Conservation (phyloP, 495 filamentous ascomycete species). For the Aspergillus taichungensis region DNA sequence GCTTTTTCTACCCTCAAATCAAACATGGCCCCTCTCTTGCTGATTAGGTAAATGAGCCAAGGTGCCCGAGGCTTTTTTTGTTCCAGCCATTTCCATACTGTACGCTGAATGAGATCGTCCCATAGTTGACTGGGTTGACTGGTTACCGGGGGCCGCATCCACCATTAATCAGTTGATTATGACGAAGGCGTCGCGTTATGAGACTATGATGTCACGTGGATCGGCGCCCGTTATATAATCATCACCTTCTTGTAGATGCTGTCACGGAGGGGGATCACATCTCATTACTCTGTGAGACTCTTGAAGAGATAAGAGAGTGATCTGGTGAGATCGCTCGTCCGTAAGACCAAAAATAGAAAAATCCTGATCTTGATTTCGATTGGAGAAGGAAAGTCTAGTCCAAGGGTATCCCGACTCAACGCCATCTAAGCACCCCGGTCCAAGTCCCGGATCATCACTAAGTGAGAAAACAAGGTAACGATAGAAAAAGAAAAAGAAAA, state of each 20-base stretch:
- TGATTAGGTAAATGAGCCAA: too few relatives aligned
- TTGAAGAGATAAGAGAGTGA: neutral
- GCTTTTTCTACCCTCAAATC: too few relatives aligned
- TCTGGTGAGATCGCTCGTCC: neutral
- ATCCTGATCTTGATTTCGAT: neutral
- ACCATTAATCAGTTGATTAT: neutral
- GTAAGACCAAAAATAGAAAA: too few relatives aligned
- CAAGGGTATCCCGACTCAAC: conserved; percentile 10
- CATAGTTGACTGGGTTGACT: too few relatives aligned
- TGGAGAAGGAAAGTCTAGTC: neutral
- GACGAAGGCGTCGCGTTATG: conserved; percentile 7
- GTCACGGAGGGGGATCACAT: neutral
- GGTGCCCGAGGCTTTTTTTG: too few relatives aligned
- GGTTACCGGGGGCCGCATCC: too few relatives aligned
- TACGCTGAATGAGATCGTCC: too few relatives aligned
- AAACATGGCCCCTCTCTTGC: too few relatives aligned
- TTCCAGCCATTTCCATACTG: too few relatives aligned
- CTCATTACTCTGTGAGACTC: neutral
- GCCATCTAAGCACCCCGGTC: conserved; percentile 2
- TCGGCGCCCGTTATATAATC: neutral
- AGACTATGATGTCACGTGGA: conserved; percentile 22
- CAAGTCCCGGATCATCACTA: too few relatives aligned
- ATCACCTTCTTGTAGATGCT: neutral
- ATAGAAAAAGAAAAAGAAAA: conserved; percentile 1
- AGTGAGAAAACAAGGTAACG: neutral